Evolutionary conservation across 768 basidiomycete genomes (phyloP).

Genomic region (Strobilomyces dryophilus): DNA sequence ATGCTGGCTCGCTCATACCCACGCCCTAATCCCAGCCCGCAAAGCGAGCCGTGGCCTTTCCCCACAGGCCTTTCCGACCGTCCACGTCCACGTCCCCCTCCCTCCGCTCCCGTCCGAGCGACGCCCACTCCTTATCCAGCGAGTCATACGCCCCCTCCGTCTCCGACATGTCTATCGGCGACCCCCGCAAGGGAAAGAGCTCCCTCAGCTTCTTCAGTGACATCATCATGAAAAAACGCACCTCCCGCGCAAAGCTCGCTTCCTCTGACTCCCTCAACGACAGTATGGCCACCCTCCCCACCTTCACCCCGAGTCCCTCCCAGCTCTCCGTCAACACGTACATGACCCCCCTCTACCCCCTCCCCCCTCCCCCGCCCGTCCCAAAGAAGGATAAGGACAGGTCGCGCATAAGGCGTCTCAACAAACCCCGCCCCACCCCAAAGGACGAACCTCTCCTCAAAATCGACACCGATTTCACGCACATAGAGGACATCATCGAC

Average conservation of each 20-base stretch:
- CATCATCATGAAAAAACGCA: constrained; percentile 37
- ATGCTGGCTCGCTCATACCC: constrained; percentile 1
- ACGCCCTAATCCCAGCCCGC: constrained; percentile 11
- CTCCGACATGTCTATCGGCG: constrained; percentile 34
- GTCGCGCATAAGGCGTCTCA: constrained; percentile 19
- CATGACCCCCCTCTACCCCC: constrained; percentile 8
- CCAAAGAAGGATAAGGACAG: constrained; percentile 29
- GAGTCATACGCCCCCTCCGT: constrained; percentile 29
- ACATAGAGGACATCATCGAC: constrained; percentile 83
- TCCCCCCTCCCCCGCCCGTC: constrained; percentile 3
- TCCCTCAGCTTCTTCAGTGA: constrained; percentile 40
- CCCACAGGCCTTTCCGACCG: constrained; percentile 30
- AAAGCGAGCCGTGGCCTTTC: constrained; percentile 22
- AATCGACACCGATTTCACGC: constrained; percentile 36
- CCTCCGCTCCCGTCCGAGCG: constrained; percentile 27
- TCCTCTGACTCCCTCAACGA: constrained; percentile 30
- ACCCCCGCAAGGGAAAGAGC: constrained; percentile 45
- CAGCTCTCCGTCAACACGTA: constrained; percentile 24
- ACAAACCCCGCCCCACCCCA: constrained; percentile 17
- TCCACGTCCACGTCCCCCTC: constrained; percentile 31
- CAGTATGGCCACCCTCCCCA: constrained; percentile 28
- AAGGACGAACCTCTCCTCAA: constrained; percentile 27
- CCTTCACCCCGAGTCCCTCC: constrained; percentile 38
- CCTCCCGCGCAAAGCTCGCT: constrained; percentile 37
- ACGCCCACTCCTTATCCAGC: constrained; percentile 25